These are phyloP conservation scores for Cyberlindnera subsufficiens DNA, from an alignment of 805 yeast species.

Conservation along the genomic window DNA sequence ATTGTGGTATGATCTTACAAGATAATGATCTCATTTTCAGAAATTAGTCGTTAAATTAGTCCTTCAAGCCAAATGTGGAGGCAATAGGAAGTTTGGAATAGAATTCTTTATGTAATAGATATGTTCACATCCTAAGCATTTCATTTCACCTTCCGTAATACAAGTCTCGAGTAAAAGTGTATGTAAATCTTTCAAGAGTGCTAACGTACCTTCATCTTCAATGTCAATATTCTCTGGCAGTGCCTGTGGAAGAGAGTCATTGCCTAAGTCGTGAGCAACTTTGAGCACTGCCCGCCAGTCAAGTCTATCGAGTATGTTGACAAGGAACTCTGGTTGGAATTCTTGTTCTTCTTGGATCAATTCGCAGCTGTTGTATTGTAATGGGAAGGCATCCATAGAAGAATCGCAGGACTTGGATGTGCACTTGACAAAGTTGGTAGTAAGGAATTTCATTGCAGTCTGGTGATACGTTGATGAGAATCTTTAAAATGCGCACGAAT, in stretches of 20 bases:
- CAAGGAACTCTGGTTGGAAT: constrained; percentile 74
- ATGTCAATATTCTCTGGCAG: constrained; percentile 45
- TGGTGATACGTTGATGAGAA: neutral
- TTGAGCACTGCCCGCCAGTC: constrained; percentile 82
- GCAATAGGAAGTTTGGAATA: constrained; percentile 88
- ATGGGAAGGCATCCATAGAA: constrained; percentile 74
- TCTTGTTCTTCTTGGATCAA: constrained; percentile 70
- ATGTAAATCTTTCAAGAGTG: constrained; percentile 70
- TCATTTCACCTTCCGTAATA: constrained; percentile 84
- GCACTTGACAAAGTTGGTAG: constrained; percentile 96
- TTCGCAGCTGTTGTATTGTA: constrained; percentile 61
- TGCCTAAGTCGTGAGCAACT: constrained; percentile 69
- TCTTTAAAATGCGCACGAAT: neutral
- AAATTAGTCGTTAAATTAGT: neutral
- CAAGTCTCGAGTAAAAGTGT: constrained; percentile 76
- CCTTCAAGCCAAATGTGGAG: constrained; percentile 76
- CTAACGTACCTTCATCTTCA: constrained; percentile 33
- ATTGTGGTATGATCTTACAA: no score
- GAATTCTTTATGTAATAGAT: constrained; percentile 86
- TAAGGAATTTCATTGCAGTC: constrained; percentile 72
- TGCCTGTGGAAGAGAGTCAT: constrained; percentile 48
- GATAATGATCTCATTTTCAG: neutral
- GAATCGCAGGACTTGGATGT: constrained; percentile 78
- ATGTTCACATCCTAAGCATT: constrained; percentile 80
- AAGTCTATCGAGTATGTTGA: constrained; percentile 69